Evolutionary conservation across 768 basidiomycete species (phyloP).

Genomic region (Leccinum broughii): DNA sequence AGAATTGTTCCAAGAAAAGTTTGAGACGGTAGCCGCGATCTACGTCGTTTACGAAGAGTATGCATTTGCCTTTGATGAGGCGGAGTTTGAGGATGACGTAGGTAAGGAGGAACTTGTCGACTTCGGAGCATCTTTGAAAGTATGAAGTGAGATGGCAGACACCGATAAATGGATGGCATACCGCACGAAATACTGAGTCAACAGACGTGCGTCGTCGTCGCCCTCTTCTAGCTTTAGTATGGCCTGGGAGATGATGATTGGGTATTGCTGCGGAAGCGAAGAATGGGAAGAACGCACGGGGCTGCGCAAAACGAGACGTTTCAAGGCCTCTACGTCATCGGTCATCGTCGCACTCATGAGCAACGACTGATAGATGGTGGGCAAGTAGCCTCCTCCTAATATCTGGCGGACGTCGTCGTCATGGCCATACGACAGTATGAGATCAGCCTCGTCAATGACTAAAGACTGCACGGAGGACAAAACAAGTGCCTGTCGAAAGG

Average conservation of each 20-base stretch:
- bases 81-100: conserved; percentile 60
- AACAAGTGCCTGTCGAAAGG: conserved; percentile 53
- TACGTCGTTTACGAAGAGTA: conserved; percentile 95
- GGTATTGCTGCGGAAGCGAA: background rate
- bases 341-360: conserved; percentile 98
- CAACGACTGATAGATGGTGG: conserved; percentile 86
- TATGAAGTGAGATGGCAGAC: conserved; percentile 1
- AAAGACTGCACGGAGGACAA: conserved; percentile 75
- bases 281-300: conserved; percentile 56
- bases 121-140: conserved; percentile 75
- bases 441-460: conserved; percentile 96
- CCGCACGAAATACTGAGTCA: conserved; percentile 87
- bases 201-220: conserved; percentile 74
- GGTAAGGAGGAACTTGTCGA: conserved; percentile 94
- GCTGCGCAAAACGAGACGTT: conserved; percentile 82
- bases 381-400: conserved; percentile 68
- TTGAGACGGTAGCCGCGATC: conserved; percentile 94
- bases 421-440: conserved; percentile 95
- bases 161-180: conserved; percentile 33
- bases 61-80: conserved; percentile 93
- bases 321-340: conserved; percentile 89
- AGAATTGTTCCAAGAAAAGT: conserved; percentile 96
- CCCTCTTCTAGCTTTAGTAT: conserved; percentile 87
- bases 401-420: conserved; percentile 83
- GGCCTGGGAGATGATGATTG: conserved; percentile 47